Evolutionary conservation across 768 basidiomycete genomes (phyloP), one percentile per base, ranked within the genome.

Genomic region (Phanerochaete carnosa): DNA sequence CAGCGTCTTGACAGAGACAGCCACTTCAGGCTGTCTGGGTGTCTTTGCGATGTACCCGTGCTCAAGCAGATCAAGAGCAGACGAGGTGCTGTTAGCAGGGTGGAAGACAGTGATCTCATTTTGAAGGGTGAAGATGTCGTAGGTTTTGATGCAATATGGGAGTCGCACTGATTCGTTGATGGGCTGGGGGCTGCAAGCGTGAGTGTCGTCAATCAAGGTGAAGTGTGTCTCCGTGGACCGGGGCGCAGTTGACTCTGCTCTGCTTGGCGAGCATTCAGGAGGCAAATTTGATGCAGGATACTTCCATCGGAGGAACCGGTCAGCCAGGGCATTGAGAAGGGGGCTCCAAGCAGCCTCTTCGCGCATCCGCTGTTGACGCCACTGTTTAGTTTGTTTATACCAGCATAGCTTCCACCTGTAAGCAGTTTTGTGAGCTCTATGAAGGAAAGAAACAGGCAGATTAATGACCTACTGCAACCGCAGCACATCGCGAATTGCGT

Each of bases 1-100:
- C 6, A 63, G 53, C 9, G 62, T 63, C 19, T 25, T 15, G 22
- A 60, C 6, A 8, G 52, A 54, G 12, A 60, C 47, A 1, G 60
- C 62, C 2, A 59, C 30, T 9, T 50, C 23, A 6, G 58, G 57
- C 3, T 22, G 2, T 23, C 25, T 35, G 16, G 61, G 47, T 1
- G 58, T 37, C 45, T 50, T 46, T 13, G 28, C n/a, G 4, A 58
- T 4, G 33, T 6, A 58, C 19, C 57, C 57, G 23, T 49, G 39
- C 16, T 16, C 32, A 12, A 50, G 9, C 4, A 58, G 30, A 22
- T 58, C 57, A 19, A 58, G 23, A 6, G 57, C 57, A 32, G 45
- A 45, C 4, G 6, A 28, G 45, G 23, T 50, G 23, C 57, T 58
- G 23, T 47, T 28, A 6, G 57, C 45, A 8, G 25, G 45, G 5